Evolutionary conservation across 768 basidiomycete species (phyloP).

Genomic region (Phanerochaete sordida): DNA sequence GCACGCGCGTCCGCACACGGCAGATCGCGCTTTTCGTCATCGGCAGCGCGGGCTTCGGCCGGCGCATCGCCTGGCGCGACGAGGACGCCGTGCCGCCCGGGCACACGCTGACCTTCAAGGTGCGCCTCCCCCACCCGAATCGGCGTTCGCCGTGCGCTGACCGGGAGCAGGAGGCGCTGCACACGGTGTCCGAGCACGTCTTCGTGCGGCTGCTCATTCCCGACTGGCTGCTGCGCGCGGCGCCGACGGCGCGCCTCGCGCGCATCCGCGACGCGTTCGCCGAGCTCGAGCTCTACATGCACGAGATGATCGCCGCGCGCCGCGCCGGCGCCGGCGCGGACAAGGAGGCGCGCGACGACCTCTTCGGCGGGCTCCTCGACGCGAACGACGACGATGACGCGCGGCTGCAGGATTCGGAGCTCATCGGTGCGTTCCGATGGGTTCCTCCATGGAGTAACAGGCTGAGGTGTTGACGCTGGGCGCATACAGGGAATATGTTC

Average conservation of each 20-base stretch:
- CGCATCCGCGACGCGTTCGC: conserved; percentile 20
- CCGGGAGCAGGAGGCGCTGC: conserved; percentile 20
- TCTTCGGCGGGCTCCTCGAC: conserved; percentile 49
- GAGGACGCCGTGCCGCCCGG: conserved; percentile 37
- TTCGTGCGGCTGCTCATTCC: conserved; percentile 24
- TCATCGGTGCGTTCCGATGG: conserved; percentile 40
- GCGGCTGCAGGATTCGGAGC: conserved; percentile 33
- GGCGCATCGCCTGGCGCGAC: conserved; percentile 45
- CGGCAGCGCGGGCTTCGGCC: conserved; percentile 55
- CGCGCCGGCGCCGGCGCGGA: conserved; percentile 24
- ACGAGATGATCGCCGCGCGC: conserved; percentile 50
- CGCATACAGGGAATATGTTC: conserved; percentile 31
- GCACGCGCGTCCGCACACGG: not conserved
- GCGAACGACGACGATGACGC: conserved; percentile 38
- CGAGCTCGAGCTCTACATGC: conserved; percentile 25
- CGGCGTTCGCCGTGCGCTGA: not conserved
- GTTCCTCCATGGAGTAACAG: conserved; percentile 14
- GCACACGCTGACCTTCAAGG: conserved; percentile 34
- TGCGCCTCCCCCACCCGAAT: not conserved
- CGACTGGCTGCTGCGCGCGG: conserved; percentile 20
- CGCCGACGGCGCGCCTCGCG: conserved; percentile 18
- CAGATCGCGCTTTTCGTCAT: conserved; percentile 57
- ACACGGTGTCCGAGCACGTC: conserved; percentile 26
- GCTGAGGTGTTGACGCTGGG: not conserved
- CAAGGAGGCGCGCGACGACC: conserved; percentile 42